Base-by-base conservation (phyloP, 2,329 filamentous ascomycete genomes). In the Sclerotinia spermophila region DNA sequence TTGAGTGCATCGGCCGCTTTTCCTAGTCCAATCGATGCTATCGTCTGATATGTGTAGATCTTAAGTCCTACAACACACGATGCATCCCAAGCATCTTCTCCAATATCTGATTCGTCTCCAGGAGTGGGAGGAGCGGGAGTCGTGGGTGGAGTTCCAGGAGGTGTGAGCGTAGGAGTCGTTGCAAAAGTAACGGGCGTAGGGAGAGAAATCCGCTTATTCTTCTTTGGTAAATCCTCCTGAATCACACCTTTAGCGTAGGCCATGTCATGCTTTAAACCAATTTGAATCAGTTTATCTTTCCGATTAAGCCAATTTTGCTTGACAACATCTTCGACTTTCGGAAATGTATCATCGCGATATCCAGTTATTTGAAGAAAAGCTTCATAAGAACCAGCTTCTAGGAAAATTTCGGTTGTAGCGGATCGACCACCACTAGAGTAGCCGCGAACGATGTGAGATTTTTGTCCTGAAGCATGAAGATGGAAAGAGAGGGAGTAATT, bases 261-360 rank as follows among this genome's bases (percentile, higher is more conserved):
- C 2, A 87, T 75, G 73, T 89, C 86, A 70, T 89, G 88, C 0
- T 86, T 84, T 40, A 85, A 82, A 3, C 86, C 86, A 10, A 87
- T 84, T 44, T 85, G 84, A 0, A 85, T 81, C 3, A 89, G 80
- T 79, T 88, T 89, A 66, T 86, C 85, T 10, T 72, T 71, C 19
- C 72, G 86, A 85, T 73, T 84, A 80, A 65, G 78, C 77, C 82
- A 85, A 74, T 87, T 84, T 15, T 81, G 80, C 75, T 84, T 84
- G 33, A 88, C 82, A 0, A 88, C 85, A 10, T 74, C 60, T 55
- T 73, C 73, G 2, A 87, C 79, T 0, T 84, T 84, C 13, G 81
- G 75, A 6, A 79, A 67, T 2, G 75, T 75, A 0, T 80, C 78
- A 69, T 84, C 77, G 27, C 86, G 82, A 71, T 83, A 79, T 1